Base-by-base conservation (phyloP, 768 basidiomycete genomes). In the Chalciporus chontae region DNA sequence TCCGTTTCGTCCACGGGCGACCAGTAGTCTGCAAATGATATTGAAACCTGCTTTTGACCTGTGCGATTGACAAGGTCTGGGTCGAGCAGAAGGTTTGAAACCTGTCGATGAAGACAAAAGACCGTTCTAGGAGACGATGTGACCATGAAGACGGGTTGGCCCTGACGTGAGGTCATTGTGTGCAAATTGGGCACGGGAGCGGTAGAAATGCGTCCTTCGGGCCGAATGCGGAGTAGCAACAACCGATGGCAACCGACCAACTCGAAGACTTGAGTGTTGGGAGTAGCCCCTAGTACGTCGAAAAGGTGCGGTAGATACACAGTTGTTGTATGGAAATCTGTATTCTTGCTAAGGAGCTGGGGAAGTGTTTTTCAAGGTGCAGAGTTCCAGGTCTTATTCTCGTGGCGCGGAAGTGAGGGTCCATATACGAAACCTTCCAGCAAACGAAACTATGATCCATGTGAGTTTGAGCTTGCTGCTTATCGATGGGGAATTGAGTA, bases 141-240 rank as follows among this genome's bases (percentile, higher is more conserved):
- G 40, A 40, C 13, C 42, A 47, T 45, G 38, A 45, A 32, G 14
- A 15, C n/a, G 6, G 26, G 14, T 15, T 15, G 32, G 14, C 32
- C 34, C 34, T 36, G 44, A 45, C 15, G 41, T 48, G 52, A 47
- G 42, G 29, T 51, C 44, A 45, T 24, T 32, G 49, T 47, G 60
- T 54, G 44, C 45, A 52, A 40, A 61, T 43, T 5, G 26, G 26
- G 26, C 26, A 7, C 26, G 26, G 1, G 26, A 29, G 31, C 48
- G 50, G 34, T n/a, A 17, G 43, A 31, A 29, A 27, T 8, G 11
- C 23, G 26, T 26, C 23, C 19, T 19, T 40, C n/a, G 39, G 23
- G 36, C 36, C 19, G 29, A 11, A 32, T 32, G 32, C 11, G 14
- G 32, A 32, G 14, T 14, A 18, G 42, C n/a, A 31, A 37, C 48